phyloP scores from a whole-genome alignment of 2,329 filamentous ascomycete species.

The Microdochium paspali region DNA sequence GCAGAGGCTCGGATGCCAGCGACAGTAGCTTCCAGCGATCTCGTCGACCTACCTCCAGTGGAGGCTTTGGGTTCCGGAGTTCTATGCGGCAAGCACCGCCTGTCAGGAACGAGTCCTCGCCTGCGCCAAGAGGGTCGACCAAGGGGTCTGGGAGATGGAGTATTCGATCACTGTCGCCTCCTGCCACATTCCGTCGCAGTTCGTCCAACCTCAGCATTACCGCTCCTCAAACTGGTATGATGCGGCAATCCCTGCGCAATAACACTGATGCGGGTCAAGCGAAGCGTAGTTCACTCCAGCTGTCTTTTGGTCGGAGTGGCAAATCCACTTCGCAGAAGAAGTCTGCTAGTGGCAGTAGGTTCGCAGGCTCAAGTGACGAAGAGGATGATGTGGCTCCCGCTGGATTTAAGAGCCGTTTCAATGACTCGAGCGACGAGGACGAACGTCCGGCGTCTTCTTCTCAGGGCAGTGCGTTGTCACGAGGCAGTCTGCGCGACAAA shows the following conservation, averaged over 20 bases:
- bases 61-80: conserved; percentile 54
- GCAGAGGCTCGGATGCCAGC: conserved; percentile 55
- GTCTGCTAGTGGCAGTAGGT: conserved; percentile 9
- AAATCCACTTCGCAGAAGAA: conserved; percentile 17
- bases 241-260: conserved; percentile 34
- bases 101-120: conserved; percentile 13
- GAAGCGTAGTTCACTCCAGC: conserved; percentile 24
- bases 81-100: conserved; percentile 55
- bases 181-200: conserved; percentile 38
- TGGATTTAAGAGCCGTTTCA: conserved; percentile 41
- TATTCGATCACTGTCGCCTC: conserved; percentile 61
- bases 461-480: conserved; percentile 8
- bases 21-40: conserved; percentile 74
- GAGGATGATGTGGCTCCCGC: conserved; percentile 19
- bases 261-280: conserved; percentile 24
- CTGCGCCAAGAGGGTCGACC: conserved; percentile 22
- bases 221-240: conserved; percentile 27
- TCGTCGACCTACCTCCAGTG: conserved; percentile 32
- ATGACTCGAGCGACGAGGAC: conserved; percentile 55
- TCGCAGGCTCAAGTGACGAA: conserved; percentile 21
- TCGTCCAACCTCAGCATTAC: conserved; percentile 29
- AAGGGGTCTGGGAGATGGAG: conserved; percentile 53
- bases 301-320: conserved; percentile 31
- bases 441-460: conserved; percentile 23
- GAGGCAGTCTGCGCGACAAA: conserved; percentile 20